Evolutionary conservation across 352 stramenopile species (phyloP).

Genomic region (Thraustochytrium sp.): DNA sequence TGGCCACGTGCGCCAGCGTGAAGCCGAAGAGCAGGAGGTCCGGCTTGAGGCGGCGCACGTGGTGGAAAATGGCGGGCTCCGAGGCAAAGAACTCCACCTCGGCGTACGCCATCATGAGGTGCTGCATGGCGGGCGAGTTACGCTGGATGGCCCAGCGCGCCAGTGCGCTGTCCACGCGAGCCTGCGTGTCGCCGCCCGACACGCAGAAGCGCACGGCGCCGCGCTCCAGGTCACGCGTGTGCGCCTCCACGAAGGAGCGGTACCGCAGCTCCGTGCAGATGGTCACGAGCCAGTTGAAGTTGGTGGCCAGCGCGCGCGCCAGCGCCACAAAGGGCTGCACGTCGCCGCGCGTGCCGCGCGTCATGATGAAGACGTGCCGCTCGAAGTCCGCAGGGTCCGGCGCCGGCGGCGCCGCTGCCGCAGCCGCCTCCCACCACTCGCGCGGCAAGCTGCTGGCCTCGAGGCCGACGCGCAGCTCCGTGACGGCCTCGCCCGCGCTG

Average conservation of each 20-base stretch:
- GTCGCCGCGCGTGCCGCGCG: conserved; percentile 40
- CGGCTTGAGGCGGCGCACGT: conserved; percentile 13
- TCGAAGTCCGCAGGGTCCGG: background rate
- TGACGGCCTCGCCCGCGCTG: background rate
- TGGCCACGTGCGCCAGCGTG: conserved; percentile 20
- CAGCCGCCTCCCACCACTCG: background rate
- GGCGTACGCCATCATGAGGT: conserved; percentile 15
- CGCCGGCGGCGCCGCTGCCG: background rate
- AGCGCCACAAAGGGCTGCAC: conserved; percentile 43
- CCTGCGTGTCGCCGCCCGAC: conserved; percentile 30
- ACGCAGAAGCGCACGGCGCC: conserved; percentile 11
- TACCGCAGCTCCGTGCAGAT: conserved; percentile 42
- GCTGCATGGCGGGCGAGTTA: conserved; percentile 24
- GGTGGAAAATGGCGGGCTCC: conserved; percentile 26
- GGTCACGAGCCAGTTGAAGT: conserved; percentile 34
- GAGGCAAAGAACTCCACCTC: conserved; percentile 39
- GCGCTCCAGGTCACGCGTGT: conserved; percentile 6
- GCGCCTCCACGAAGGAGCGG: background rate
- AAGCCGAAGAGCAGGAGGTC: conserved; percentile 45
- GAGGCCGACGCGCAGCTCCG: background rate
- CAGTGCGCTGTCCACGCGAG: background rate
- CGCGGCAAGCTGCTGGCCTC: background rate
- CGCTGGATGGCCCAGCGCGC: conserved; percentile 30
- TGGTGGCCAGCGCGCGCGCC: conserved; percentile 3
- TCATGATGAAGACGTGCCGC: conserved; percentile 37